Evolutionary conservation across 2,329 filamentous ascomycete species (phyloP), one percentile per base, ranked within the genome.

Genomic region (Juglanconis oblonga): DNA sequence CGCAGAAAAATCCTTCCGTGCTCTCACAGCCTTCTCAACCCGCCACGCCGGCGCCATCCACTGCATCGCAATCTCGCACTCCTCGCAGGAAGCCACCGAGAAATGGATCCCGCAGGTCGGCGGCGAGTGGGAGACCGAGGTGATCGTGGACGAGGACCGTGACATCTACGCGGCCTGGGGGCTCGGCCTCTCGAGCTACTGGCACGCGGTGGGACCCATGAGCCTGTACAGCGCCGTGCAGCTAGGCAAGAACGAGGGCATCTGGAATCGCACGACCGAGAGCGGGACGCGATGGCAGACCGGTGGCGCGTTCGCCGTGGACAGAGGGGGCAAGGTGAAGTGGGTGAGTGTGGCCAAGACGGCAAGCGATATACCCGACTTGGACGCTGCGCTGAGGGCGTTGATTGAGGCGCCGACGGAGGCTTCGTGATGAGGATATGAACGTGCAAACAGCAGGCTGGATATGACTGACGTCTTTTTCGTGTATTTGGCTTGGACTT

Each of bases 211-310:
- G 14, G 83, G 79, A 57, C 87, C 86, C 0, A 69, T 77, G 57
- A 78, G 81, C n/a, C 64, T 91, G 60, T 84, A 79, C 67, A 78
- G 76, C n/a, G 80, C 82, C 2, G 83, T 83, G 62, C 80, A 75
- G 58, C 73, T 91, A 32, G 85, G 82, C 11, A 81, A 78, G 63
- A 74, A 82, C 52, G 86, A 91, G 69, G 81, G 84, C 13, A 88
- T 91, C 64, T 87, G 83, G 81, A 87, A 87, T 69, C 74, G 83
- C 31, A 79, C 84, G 3, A 87, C 85, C 2, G 84, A 88, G 72
- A 88, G 83, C 68, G 88, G 88, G 44, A 85, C 75, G 64, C 74
- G 86, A 55, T 91, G 88, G 88, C 88, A 91, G 79, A 87, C 76
- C 32, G 78, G 81, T 50, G 88, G 88, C 33, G 83, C 82, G 33